Base-by-base conservation (phyloP, 108 stramenopile genomes). In the Stephanodiscus minutulus region DNA sequence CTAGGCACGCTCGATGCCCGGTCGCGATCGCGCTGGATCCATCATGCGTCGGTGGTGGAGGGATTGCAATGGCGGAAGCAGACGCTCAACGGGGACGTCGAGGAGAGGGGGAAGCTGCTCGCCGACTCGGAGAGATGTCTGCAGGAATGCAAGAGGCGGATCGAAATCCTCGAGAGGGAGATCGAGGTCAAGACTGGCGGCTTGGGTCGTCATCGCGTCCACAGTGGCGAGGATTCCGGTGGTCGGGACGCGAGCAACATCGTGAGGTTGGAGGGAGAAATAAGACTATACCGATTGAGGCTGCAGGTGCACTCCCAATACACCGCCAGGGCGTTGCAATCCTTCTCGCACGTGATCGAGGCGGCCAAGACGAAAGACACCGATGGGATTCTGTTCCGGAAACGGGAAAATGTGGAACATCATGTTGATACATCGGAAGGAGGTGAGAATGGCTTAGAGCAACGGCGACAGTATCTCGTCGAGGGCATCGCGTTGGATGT, bases 301-400 rank as follows among this genome's bases (percentile, higher is more conserved):
- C 50, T 52, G 5, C 50, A 20, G 24, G 24, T 52, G 5, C 50
- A 52, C n/a, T 52, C 18, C 7, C 50, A 52, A 24, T 52, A 52
- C 22, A 52, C 50, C 22, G 50, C 50, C 50, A 52, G 9, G 50
- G 50, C 50, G 6, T 52, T 52, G 18, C 50, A 52, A 24, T 52
- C 50, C 1, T 18, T 52, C 50, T 52, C 22, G 50, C 17, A 6
- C 20, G 24, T 21, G 20, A 52, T 52, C 22, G 50, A 52, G 6
- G 6, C 5, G 50, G 50, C 50, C 13, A 52, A 52, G n/a, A 52
- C 3, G 50, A 52, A 52, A 20, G 50, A 52, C 50, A 52, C 22
- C 1, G 50, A 52, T 20, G 50, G 50, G 1, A 52, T 52, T 9
- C 9, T 52, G 24, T 20, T 52, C 50, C 39, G 39, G 11, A 52